Base-by-base conservation (phyloP, 495 filamentous ascomycete genomes). In the Chaetomidium leptoderma region DNA sequence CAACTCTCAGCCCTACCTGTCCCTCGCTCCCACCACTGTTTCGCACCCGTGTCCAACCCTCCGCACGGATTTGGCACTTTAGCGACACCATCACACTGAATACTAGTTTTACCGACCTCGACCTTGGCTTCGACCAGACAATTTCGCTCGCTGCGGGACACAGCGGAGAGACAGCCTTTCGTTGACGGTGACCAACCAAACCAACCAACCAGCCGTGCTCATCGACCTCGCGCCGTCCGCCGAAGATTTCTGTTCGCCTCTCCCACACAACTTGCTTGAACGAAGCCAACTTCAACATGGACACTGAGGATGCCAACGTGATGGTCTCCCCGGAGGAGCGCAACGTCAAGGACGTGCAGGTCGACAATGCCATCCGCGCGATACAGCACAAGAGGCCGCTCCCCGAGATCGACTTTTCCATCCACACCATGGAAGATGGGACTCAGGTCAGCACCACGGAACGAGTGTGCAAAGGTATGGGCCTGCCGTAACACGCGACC, bases 401-500 rank as follows among this genome's bases (percentile, higher is more conserved):
- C 45, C 93, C 93, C 32, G 93, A 98, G 79, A 97, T 98, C 69
- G 93, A 98, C 75, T 97, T 97, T 71, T 91, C 91, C 47, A 83
- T 98, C 64, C 93, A 98, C 72, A 91, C 86, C 43, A 96, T 97
- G 92, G 93, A 98, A 74, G 93, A 98, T 81, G 90, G 89, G 64
- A 83, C 83, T 26, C 86, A 96, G 73, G 93, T 98, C 69, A 97
- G 86, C 78, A 98, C 93, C 49, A 74, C 87, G 73, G 93, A 98
- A 70, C 82, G 93, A 64, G 93, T 97, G 57, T 92, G 92, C 75
- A 98, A 97, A 88, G 93, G 93, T 97, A 86, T 42, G 67, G 4
- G 3, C 44, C 30, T 17, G 33, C 21, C 17, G 42, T 40, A 21
- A 33, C 46, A 35, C 46, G 51, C 36, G 46, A 45, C 30, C 29